These are phyloP conservation scores for Thraustotheca clavata DNA, from an alignment of 352 stramenopile species.

Conservation along the genomic window DNA sequence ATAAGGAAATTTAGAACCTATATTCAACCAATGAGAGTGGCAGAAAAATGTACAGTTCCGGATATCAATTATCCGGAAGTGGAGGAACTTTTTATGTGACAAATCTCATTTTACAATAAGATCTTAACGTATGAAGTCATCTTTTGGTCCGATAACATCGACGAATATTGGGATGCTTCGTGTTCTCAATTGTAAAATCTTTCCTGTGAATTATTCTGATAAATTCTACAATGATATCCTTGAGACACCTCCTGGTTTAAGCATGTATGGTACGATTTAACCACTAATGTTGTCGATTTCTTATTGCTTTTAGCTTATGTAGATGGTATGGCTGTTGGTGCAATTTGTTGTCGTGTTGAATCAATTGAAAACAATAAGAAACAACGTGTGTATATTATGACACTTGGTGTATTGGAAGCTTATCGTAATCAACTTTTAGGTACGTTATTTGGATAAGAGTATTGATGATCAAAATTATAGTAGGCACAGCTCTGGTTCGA, in stretches of 20 bases:
- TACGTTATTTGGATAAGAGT: constrained; percentile 1
- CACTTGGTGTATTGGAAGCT: constrained; percentile 81
- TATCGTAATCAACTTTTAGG: constrained; percentile 82
- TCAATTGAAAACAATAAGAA: constrained; percentile 19
- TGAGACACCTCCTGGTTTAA: constrained; percentile 39
- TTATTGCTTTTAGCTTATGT: constrained; percentile 44
- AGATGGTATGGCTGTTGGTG: constrained; percentile 74
- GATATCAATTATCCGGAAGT: no score
- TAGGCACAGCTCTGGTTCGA: constrained; percentile 38
- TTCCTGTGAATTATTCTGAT: constrained; percentile 90
- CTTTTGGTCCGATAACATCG: constrained; percentile 42
- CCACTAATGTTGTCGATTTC: background rate
- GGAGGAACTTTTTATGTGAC: no score
- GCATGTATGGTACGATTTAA: constrained; percentile 34
- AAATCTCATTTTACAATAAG: no score
- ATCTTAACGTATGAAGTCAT: no score
- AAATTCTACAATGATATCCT: constrained; percentile 89
- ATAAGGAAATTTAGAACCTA: no score
- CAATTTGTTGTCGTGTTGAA: constrained; percentile 87
- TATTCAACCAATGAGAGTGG: no score
- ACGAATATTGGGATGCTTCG: constrained; percentile 70
- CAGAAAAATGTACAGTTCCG: no score
- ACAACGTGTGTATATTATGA: constrained; percentile 91
- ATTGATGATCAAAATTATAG: background rate
- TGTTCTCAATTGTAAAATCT: constrained; percentile 84